Evolutionary conservation across 768 basidiomycete species (phyloP), one percentile per base, ranked within the genome.

Genomic region (Boletus subcaerulescens): DNA sequence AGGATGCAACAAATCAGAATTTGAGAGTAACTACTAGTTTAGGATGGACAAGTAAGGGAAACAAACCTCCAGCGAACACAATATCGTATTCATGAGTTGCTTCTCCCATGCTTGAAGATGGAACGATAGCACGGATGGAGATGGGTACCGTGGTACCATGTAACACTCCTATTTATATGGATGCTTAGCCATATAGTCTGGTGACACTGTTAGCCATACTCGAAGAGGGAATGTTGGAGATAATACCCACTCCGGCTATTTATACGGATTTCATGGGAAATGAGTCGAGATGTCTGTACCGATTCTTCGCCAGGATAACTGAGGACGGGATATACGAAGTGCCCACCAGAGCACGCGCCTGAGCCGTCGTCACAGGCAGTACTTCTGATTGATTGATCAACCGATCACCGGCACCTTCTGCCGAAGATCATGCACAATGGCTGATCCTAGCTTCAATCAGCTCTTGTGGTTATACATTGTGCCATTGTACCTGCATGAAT

Each of bases 21-120:
- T 4, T 14, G 22, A 43, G 39, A n/a, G 15, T 22, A 20, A 36
- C 31, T 15, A 14, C 29, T 10, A 31, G 36, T 26, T 14, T 35
- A 17, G 17, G 29, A 48, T 52, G 6, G 26, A 14, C 26, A 22
- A 26, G 26, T 17, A 7, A 17, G 33, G 17, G 35, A 36, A 35
- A 56, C 64, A 26, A 39, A 84, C 84, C 84, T 59, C 84, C 84
- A 31, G 79, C 80, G 55, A 85, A 78, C 56, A 85, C 75, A 18
- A 85, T 75, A 56, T 84, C 80, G 56, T 76, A 77, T 47, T 58
- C 47, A 10, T 45, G 14, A 39, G 39, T 35, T 45, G 38, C 10
- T 33, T 53, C 42, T 35, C 33, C 14, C 33, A 35, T 35, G 14
- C 33, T 35, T 14, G 33, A 14, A 14, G 33, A 12, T 11, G 33